Evolutionary conservation across 768 basidiomycete genomes (phyloP), one percentile per base, ranked within the genome.

Genomic region (Imleria badia): DNA sequence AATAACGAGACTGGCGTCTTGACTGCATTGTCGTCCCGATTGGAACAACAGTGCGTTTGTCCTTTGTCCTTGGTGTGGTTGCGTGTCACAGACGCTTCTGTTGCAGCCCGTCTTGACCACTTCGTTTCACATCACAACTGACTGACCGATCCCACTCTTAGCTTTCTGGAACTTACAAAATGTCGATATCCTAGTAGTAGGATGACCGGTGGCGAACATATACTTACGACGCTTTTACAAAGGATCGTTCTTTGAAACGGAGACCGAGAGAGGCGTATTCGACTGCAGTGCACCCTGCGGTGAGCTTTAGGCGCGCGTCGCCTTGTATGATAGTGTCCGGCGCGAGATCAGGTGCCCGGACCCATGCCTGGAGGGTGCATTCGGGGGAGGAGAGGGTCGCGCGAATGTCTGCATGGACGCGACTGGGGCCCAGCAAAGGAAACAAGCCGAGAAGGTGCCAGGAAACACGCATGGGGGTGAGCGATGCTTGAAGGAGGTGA

Each of bases 1-100:
- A 78, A 84, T 64, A 60, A 66, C 35, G 73, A 76, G 33, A 79
- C 76, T 47, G 76, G 76, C 66, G 64, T 76, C 36, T 71, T 88
- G 62, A 78, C 77, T 53, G 83, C 81, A 48, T 75, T 82, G 72
- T 78, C 38, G 84, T 87, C 22, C 81, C 84, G 20, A 67, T 73
- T 14, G 77, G 80, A 55, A 82, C 81, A 43, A 80, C 79, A 72
- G 85, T 86, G 53, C 59, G 70, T 65, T n/a, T 14, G 66, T 70
- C 76, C 29, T 42, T 66, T 31, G 9, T 13, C 26, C 3, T 36
- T 38, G 6, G 20, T 13, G 23, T 40, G 19, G n/a, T 35, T 41
- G 13, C 41, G 46, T 52, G 45, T 58, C 55, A 60, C 34, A 41
- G 42, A 52, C 38, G 41, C 33, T 26, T 38, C 52, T 33, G 48